These are phyloP conservation scores for Exophiala bonariae DNA, from an alignment of 2,329 filamentous ascomycete species.

Conservation along the genomic window DNA sequence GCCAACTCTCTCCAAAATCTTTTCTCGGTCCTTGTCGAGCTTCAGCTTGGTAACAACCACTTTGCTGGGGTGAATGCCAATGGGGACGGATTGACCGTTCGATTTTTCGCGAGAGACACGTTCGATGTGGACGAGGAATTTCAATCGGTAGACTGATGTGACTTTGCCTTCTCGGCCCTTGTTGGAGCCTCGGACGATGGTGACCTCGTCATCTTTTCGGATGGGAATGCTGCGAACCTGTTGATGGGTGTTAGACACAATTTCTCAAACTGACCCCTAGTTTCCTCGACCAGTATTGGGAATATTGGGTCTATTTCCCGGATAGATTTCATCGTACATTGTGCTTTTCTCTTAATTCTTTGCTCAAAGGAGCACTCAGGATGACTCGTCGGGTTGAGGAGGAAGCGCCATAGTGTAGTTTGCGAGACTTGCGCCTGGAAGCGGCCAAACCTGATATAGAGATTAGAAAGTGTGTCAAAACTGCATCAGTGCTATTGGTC, in stretches of 20 bases:
- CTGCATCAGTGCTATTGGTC: too few species aligned
- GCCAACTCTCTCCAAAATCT: slow-evolving; percentile 47
- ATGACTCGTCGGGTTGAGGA: slow-evolving; percentile 92
- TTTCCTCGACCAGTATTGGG: background rate
- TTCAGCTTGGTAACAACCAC: slow-evolving; percentile 99
- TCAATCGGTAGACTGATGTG: slow-evolving; percentile 95
- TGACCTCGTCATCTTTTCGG: slow-evolving; percentile 96
- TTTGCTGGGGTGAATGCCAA: slow-evolving; percentile 94
- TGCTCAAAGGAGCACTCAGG: slow-evolving; percentile 94
- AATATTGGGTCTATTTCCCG: background rate
- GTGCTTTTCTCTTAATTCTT: slow-evolving; percentile 99
- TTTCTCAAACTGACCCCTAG: too few species aligned
- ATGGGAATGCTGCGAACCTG: slow-evolving; percentile 94
- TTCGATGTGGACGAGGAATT: slow-evolving; percentile 97
- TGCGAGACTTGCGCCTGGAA: slow-evolving; percentile 97
- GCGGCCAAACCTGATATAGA: slow-evolving; percentile 49
- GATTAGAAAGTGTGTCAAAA: slow-evolving; percentile 6
- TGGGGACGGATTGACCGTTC: slow-evolving; percentile 91
- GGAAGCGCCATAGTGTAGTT: slow-evolving; percentile 94
- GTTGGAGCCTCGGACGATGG: slow-evolving; percentile 86
- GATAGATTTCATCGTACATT: slow-evolving; percentile 65
- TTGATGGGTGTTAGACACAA: slow-evolving; percentile 6
- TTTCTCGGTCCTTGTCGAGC: slow-evolving; percentile 63
- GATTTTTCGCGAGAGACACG: slow-evolving; percentile 96
- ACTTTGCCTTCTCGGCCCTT: slow-evolving; percentile 99